These are phyloP conservation scores for Trypanosoma mega DNA, from an alignment of 208 protist species.

Conservation along the genomic window DNA sequence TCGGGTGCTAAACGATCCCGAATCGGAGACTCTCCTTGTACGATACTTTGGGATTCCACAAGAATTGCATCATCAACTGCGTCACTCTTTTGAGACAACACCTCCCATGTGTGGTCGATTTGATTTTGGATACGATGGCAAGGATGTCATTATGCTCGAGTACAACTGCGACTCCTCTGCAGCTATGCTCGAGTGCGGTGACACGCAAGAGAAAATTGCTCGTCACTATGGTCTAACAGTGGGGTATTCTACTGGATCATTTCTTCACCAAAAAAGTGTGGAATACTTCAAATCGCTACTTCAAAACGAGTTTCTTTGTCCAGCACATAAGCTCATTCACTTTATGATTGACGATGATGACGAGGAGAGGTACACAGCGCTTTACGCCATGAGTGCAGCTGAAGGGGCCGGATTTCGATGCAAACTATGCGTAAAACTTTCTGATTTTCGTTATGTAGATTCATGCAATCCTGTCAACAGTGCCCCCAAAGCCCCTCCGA, in stretches of 20 bases:
- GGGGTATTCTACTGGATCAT: conserved; percentile 68
- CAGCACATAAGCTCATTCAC: conserved; percentile 56
- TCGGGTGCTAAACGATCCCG: conserved; percentile 46
- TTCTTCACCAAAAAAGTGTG: conserved; percentile 55
- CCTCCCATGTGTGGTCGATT: conserved; percentile 66
- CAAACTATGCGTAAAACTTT: conserved; percentile 64
- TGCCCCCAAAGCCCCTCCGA: conserved; percentile 23
- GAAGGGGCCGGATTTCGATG: conserved; percentile 58
- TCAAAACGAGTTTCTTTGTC: conserved; percentile 43
- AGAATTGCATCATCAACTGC: conserved; percentile 62
- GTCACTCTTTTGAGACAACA: conserved; percentile 52
- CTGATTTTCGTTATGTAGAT: conserved; percentile 42
- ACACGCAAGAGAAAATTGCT: conserved; percentile 83
- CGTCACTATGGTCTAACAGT: conserved; percentile 51
- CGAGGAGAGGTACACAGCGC: conserved; percentile 79
- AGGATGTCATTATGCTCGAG: conserved; percentile 68
- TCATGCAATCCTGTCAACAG: conserved; percentile 13
- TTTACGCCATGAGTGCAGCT: conserved; percentile 68
- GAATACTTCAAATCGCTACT: conserved; percentile 49
- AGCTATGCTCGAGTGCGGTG: conserved; percentile 74
- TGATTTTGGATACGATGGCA: conserved; percentile 79
- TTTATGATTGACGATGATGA: conserved; percentile 88
- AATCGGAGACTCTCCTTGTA: conserved; percentile 54
- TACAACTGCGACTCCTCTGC: conserved; percentile 84
- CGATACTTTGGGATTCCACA: conserved; percentile 72